phyloP scores from a whole-genome alignment of 1,284 basidiomycete species.

The Rhodotorula sp. region DNA sequence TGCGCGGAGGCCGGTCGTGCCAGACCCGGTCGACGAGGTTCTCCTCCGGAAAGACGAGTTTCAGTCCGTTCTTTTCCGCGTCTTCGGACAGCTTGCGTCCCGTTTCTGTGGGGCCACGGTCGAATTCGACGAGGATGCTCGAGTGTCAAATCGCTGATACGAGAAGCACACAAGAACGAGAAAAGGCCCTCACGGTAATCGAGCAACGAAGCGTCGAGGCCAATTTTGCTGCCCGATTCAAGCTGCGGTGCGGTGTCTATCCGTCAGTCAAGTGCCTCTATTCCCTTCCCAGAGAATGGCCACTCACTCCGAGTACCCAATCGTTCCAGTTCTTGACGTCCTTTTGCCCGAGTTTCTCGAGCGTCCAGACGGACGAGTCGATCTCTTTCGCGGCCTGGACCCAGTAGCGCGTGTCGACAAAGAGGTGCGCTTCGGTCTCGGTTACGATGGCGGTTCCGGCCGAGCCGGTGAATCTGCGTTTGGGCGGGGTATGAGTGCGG shows the following conservation, averaged over 20 bases:
- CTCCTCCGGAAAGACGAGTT: conserved; percentile 57
- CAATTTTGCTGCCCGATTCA: conserved; percentile 62
- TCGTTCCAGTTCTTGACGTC: conserved; percentile 89
- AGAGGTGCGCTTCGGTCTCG: conserved; percentile 23
- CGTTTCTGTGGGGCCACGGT: too few relatives aligned
- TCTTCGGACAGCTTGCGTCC: conserved; percentile 1
- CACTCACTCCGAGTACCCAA: conserved; percentile 65
- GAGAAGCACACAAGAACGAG: too few relatives aligned
- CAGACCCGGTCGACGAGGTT: conserved; percentile 87
- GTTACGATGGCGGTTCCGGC: conserved; percentile 60
- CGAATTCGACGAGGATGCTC: too few relatives aligned
- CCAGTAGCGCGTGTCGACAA: conserved; percentile 83
- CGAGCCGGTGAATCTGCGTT: conserved; percentile 77
- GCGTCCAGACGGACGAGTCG: conserved; percentile 75
- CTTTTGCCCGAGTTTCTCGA: conserved; percentile 85
- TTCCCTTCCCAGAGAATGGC: not conserved
- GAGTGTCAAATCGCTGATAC: too few relatives aligned
- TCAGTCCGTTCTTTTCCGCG: conserved; percentile 46
- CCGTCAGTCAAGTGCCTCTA: not conserved
- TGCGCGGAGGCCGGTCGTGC: conserved; percentile 68
- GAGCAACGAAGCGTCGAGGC: conserved; percentile 75
- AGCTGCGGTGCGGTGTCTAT: not conserved
- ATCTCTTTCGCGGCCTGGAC: conserved; percentile 88
- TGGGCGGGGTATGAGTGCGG: not conserved
- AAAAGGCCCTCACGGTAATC: conserved; percentile 16